Conservation (phyloP, 129 eudicot genomes). For the Silybum marianum region DNA sequence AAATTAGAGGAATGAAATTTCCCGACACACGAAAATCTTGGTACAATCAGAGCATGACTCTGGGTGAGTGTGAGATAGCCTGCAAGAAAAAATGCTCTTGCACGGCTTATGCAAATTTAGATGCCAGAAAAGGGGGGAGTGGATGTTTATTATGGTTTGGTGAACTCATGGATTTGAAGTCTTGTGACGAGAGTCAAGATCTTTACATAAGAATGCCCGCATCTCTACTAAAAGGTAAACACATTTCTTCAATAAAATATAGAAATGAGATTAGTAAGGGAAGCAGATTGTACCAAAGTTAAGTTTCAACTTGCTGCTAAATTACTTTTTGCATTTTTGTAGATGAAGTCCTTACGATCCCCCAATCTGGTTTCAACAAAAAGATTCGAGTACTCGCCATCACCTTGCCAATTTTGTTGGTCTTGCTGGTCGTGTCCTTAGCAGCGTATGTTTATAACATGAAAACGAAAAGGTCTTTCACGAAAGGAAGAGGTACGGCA, state of each 20-base stretch:
- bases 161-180: conserved; percentile 33
- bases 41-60: conserved; percentile 13
- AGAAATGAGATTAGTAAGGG: neutral
- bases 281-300: neutral
- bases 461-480: conserved; percentile 8
- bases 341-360: neutral
- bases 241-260: neutral
- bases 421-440: neutral
- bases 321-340: neutral
- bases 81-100: conserved; percentile 51
- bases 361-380: neutral
- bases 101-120: conserved; percentile 32
- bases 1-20: conserved; percentile 11
- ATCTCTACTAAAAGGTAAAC: conserved; percentile 10
- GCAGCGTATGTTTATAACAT: neutral
- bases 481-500: conserved; percentile 8
- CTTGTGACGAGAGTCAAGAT: conserved; percentile 9
- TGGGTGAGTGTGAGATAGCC: conserved; percentile 19
- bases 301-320: neutral
- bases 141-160: conserved; percentile 54
- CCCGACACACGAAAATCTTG: conserved; percentile 31
- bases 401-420: neutral
- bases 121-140: conserved; percentile 23
- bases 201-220: conserved; percentile 25
- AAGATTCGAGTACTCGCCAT: neutral